Conservation (phyloP, 805 yeast genomes). For the Ogataea degrootiae region DNA sequence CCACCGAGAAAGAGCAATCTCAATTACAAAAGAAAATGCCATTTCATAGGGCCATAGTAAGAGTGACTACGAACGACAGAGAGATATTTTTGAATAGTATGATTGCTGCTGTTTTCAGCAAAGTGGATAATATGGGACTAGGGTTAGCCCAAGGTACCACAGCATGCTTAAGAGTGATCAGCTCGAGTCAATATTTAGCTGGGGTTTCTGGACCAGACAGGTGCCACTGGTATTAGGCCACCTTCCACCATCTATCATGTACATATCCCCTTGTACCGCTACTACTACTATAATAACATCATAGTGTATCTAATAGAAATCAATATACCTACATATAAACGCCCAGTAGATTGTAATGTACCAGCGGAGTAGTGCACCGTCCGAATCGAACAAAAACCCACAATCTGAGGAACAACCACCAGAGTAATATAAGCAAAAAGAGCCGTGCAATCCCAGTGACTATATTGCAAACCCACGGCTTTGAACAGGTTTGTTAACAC, state of each 20-base stretch:
- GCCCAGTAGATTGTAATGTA: too few species aligned
- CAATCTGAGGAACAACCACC: too few species aligned
- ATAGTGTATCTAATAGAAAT: too few species aligned
- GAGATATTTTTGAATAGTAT: conserved; percentile 14
- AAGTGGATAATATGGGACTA: conserved; percentile 3
- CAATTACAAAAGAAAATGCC: not conserved
- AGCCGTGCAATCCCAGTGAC: too few species aligned
- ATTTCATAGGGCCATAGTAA: conserved; percentile 10
- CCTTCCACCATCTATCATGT: not conserved
- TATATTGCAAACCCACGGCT: too few species aligned
- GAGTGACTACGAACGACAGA: conserved; percentile 22
- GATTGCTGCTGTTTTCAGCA: conserved; percentile 7
- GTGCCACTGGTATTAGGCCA: conserved; percentile 13
- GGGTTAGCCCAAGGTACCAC: conserved; percentile 1
- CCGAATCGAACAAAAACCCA: too few species aligned
- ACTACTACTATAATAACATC: not conserved
- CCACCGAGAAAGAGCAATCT: too few species aligned
- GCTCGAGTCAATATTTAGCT: conserved; percentile 17
- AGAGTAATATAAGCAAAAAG: too few species aligned
- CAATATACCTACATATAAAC: too few species aligned
- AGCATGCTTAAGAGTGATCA: conserved; percentile 11
- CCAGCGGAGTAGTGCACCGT: too few species aligned
- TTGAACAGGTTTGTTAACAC: too few species aligned
- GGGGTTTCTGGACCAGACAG: conserved; percentile 25
- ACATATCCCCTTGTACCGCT: not conserved